These are phyloP conservation scores for Plenodomus tracheiphilus DNA, from an alignment of 2,329 filamentous ascomycete genomes.

Conservation along the genomic window DNA sequence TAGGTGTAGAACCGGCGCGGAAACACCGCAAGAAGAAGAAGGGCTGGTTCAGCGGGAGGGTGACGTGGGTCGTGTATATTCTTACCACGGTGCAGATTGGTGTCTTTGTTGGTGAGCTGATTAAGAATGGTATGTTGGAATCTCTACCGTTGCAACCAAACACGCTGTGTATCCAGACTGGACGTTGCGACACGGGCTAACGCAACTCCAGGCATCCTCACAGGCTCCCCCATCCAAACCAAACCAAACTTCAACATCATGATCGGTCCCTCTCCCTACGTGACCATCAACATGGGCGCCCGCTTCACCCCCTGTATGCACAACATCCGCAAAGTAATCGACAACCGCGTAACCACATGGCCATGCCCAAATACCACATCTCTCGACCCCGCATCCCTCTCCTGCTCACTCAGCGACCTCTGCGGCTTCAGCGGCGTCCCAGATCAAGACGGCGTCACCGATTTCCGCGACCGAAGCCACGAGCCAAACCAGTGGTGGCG, in stretches of 20 bases:
- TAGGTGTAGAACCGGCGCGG: conserved; percentile 14
- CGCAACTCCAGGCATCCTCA: conserved; percentile 64
- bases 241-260: conserved; percentile 92
- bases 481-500: conserved; percentile 94
- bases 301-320: conserved; percentile 96
- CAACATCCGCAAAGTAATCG: conserved; percentile 68
- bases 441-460: conserved; percentile 59
- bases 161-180: no score
- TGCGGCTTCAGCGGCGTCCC: conserved; percentile 83
- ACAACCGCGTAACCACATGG: conserved; percentile 60
- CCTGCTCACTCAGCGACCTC: conserved; percentile 76
- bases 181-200: conserved; percentile 6
- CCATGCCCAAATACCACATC: conserved; percentile 75
- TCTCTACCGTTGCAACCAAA: not conserved
- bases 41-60: conserved; percentile 60
- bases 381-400: conserved; percentile 59
- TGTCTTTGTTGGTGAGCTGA: conserved; percentile 88
- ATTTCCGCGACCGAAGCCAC: conserved; percentile 59
- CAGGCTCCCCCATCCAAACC: conserved; percentile 75
- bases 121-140: conserved; percentile 70
- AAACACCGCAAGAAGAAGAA: conserved; percentile 43
- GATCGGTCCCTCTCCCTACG: conserved; percentile 89
- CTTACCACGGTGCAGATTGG: conserved; percentile 76
- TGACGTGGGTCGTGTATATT: conserved; percentile 81
- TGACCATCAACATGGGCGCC: conserved; percentile 96